Base-by-base conservation (phyloP, 2,329 filamentous ascomycete species). In the Cladosporium oxysporum region DNA sequence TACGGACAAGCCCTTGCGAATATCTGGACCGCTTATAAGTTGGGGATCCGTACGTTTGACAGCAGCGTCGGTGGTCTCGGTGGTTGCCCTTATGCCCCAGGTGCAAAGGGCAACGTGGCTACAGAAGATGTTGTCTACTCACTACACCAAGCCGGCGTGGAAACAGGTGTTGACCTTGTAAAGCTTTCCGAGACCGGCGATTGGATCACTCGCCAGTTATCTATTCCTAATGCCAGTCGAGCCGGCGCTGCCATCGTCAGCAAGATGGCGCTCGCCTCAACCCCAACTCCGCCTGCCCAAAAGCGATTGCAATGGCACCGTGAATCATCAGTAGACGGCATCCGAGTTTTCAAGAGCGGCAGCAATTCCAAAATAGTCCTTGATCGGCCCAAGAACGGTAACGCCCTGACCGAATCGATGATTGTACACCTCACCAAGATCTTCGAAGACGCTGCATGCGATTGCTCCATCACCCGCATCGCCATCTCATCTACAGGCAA, bases 1-100 rank as follows among this genome's bases (percentile, higher is more conserved):
- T 74, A 75, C 58, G 73, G 73, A 0, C 72, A 75, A 65, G 73
- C 71, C 0, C 66, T 75, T 8, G 65, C 69, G 2, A 75, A 75
- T 57, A 69, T 72, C 14, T 67, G 67, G 53, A 66, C 66, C 33
- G 71, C 72, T 1, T 74, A 70, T 58, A 53, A 70, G 12, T 67
- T 70, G 59, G 73, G 73, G 6, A 26, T 75, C 11, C 67, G 71
- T 28, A 64, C 68, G 0, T 75, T 75, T 53, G 73, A 75, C 58
- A 71, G 67, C 59, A 71, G 69, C 62, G 72, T 74, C 12, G 72
- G 67, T 6, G 73, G 73, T 0, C 71, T 75, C 2, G 73, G 73
- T 18, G 73, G 73, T 2, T 75, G 73, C 58, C 73, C 73, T 1
- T 74, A 71, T 41, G 72, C 73, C 0, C 69, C 66, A 41, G 73